Evolutionary conservation across 2,329 filamentous ascomycete species (phyloP), one percentile per base, ranked within the genome.

Genomic region (Massarina eburnea): DNA sequence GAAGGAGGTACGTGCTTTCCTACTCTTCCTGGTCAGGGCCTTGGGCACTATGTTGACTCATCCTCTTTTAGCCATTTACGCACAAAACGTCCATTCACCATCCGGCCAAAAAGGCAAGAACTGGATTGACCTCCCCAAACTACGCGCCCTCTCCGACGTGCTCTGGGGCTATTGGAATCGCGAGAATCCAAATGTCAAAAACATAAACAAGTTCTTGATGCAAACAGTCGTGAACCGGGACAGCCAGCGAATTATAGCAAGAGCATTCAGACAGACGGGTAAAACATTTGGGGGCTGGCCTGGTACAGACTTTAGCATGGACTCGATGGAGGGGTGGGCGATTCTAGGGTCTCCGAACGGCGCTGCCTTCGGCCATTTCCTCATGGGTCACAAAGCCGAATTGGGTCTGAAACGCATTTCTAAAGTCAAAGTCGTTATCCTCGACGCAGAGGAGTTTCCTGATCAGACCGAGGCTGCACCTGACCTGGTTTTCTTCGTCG

Each of bases 291-390:
- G 15, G 0, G 27, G 27, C 5, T 62, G 57, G 58, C 59, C 59
- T 4, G 59, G 58, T 1, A 34, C 30, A 8, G 33, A 18, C 1
- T 60, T 62, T 18, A 21, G 27, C 3, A 51, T 46, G 1, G n/a
- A 24, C 6, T 46, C 56, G 1, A 49, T 54, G 2, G 56, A 57
- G 21, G 54, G 51, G 1, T 39, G 51, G 17, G 56, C 53, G 4
- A 34, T 62, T 9, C 18, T 62, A 57, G 55, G 48, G 2, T 55
- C 52, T 10, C 54, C 48, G 2, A 62, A 60, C 29, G 57, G 52
- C 10, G 52, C 49, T 1, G 43, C 45, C 0, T 62, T 60, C 40
- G 59, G 53, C 4, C 57, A 54, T 27, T 58, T 60, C 4, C 37
- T 62, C 0, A 49, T 58, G 22, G 46, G 49, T 34, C 54, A 57